Evolutionary conservation across 2,329 filamentous ascomycete genomes (phyloP), one percentile per base, ranked within the genome.

Genomic region (Teratosphaeria viscida): DNA sequence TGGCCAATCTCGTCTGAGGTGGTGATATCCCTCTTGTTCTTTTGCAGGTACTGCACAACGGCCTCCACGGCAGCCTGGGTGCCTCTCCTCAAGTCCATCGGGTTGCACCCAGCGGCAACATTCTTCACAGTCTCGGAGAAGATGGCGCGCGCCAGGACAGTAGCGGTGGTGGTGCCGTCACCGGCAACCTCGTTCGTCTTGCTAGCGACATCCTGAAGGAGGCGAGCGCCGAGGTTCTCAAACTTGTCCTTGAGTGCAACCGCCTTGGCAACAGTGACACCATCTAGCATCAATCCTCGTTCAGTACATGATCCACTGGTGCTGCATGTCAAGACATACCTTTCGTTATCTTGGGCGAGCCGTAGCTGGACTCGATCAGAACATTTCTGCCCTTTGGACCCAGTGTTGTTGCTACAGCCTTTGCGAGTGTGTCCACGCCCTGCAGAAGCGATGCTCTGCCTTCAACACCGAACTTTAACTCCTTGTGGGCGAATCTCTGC

Each of bases 121-220:
- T 99, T 99, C 88, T 99, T 99, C 76, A 97, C 94, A 59, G 92
- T 97, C 84, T 99, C 94, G 77, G 94, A 95, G 85, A 99, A 99
- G 80, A 99, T 99, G 76, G 92, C 89, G 70, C 91, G 90, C 70
- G 91, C 94, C 68, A 99, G 90, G 68, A 97, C 94, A 65, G 94
- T 99, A 66, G 94, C 94, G 66, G 92, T 96, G 66, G 94, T 99
- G 71, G 94, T 99, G 79, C 94, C 94, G 77, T 99, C 94, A 87
- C 94, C 94, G 68, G 94, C 94, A 69, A 91, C 87, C 81, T 99
- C 94, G 82, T 99, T 99, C 74, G 94, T 99, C 87, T 99, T 99
- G 74, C 90, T 94, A 71, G 94, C 94, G 68, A 99, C 94, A 78
- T 99, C 94, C 80, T 97, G 92, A 69, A 99, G 85, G 67, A 99